These are phyloP conservation scores for Linnemannia exigua DNA, from an alignment of 192 early-diverging fungal genomes.

Conservation along the genomic window DNA sequence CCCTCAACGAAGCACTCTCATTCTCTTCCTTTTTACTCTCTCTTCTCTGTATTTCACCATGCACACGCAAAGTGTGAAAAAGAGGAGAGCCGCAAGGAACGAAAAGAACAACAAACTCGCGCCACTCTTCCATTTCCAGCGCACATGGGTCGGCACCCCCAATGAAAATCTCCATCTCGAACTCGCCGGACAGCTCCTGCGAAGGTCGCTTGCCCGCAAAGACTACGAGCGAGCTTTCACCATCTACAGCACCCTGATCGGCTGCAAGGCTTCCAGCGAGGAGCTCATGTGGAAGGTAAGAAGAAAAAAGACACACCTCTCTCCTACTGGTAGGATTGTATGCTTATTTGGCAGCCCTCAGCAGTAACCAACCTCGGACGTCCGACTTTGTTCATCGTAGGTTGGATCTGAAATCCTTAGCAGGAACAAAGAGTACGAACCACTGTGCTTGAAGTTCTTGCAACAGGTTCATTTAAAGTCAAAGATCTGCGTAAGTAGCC, in stretches of 20 bases:
- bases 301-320: too few species aligned
- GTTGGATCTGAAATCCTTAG: slow-evolving; percentile 41
- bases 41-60: background rate
- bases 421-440: slow-evolving; percentile 38
- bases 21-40: background rate
- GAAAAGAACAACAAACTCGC: slow-evolving; percentile 5
- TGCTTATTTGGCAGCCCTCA: background rate
- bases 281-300: slow-evolving; percentile 47
- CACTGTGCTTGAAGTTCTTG: slow-evolving; percentile 33
- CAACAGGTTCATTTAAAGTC: slow-evolving; percentile 26
- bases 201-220: slow-evolving; percentile 14
- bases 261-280: background rate
- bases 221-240: slow-evolving; percentile 42
- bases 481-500: slow-evolving; percentile 25
- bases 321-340: background rate
- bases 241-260: slow-evolving; percentile 20
- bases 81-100: background rate
- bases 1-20: too few species aligned
- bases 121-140: slow-evolving; percentile 12
- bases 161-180: slow-evolving; percentile 26
- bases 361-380: background rate
- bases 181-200: slow-evolving; percentile 19
- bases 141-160: background rate
- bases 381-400: slow-evolving; percentile 1
- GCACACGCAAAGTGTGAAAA: background rate